Conservation (phyloP, 495 filamentous ascomycete species). For the Penicillium cinerascens region DNA sequence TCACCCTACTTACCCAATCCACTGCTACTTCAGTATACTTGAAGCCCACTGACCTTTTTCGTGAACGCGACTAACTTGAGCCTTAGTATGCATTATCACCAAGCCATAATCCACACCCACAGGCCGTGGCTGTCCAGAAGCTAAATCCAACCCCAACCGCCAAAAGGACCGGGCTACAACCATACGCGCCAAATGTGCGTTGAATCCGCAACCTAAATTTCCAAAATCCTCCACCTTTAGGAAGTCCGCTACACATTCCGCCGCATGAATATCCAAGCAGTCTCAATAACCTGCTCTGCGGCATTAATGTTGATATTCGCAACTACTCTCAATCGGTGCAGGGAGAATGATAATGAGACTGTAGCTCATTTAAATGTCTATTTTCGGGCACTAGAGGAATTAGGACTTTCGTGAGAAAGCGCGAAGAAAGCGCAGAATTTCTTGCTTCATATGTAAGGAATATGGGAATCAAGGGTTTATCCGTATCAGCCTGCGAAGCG, state of each 20-base stretch:
- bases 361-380: slow-evolving; percentile 21
- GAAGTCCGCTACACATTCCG: slow-evolving; percentile 48
- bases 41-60: no score
- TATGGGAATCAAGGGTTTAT: slow-evolving; percentile 1
- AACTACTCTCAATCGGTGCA: slow-evolving; percentile 33
- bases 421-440: slow-evolving; percentile 9
- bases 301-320: slow-evolving; percentile 46
- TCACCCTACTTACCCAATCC: slow-evolving; percentile 21
- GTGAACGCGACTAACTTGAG: not conserved
- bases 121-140: slow-evolving; percentile 25
- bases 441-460: slow-evolving; percentile 4
- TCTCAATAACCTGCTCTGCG: slow-evolving; percentile 48
- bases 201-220: slow-evolving; percentile 30
- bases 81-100: slow-evolving; percentile 27
- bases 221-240: slow-evolving; percentile 42
- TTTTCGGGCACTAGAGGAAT: slow-evolving; percentile 43
- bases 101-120: slow-evolving; percentile 22
- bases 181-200: slow-evolving; percentile 26
- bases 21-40: not conserved
- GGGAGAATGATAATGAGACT: not conserved
- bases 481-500: slow-evolving; percentile 1
- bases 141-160: slow-evolving; percentile 16
- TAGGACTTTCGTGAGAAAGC: slow-evolving; percentile 6
- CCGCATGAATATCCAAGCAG: slow-evolving; percentile 48
- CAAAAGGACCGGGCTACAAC: slow-evolving; percentile 13